Conservation (phyloP, 2,329 filamentous ascomycete genomes). For the Colletotrichum australisinense region DNA sequence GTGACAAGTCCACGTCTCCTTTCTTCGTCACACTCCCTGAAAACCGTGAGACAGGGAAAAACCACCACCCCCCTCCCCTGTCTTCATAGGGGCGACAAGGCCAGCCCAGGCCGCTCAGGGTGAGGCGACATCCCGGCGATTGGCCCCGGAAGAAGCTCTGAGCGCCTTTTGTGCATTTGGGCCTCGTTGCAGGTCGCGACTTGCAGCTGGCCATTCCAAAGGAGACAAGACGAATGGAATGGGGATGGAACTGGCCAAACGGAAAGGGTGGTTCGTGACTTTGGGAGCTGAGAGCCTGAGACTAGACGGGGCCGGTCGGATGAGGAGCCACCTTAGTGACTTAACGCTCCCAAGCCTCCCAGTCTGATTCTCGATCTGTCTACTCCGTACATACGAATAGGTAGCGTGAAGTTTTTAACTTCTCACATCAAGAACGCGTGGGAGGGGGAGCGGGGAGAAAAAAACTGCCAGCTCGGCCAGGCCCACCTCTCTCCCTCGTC, state of each 20-base stretch:
- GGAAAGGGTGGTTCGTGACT: background rate
- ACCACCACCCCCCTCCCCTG: background rate
- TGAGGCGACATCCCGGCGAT: conserved; percentile 27
- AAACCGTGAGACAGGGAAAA: background rate
- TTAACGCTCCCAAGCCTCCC: background rate
- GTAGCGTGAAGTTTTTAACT: background rate
- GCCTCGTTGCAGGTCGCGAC: conserved; percentile 29
- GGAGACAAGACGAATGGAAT: background rate
- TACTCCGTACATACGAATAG: background rate
- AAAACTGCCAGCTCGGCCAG: background rate
- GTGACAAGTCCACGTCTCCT: background rate
- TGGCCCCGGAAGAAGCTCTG: conserved; percentile 17
- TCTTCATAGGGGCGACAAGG: conserved; percentile 6
- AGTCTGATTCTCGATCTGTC: background rate
- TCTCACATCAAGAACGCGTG: conserved; percentile 4
- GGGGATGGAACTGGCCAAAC: conserved; percentile 7
- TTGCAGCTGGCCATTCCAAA: conserved; percentile 26
- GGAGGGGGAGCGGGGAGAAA: background rate
- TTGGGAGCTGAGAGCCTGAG: background rate
- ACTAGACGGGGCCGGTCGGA: background rate
- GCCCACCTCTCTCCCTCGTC: conserved; percentile 2
- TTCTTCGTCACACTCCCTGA: background rate
- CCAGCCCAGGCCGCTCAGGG: conserved; percentile 19
- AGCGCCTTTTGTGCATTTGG: conserved; percentile 22
- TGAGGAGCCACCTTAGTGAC: background rate